Conservation (phyloP, 2,329 filamentous ascomycete genomes). For the Cladosporium sphaerospermum region DNA sequence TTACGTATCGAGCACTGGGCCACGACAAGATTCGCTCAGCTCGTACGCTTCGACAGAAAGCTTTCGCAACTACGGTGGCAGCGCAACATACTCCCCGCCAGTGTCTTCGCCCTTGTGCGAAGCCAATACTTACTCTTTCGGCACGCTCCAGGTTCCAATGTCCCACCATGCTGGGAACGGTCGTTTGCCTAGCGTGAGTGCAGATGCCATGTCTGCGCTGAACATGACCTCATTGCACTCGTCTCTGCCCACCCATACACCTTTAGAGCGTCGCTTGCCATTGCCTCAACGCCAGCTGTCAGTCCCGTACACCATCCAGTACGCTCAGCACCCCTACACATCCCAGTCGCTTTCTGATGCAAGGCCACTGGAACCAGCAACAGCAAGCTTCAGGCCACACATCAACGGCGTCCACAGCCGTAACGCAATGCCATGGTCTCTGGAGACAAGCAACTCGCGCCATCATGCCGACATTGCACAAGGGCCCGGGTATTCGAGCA, state of each 20-base stretch:
- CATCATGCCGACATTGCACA: not conserved
- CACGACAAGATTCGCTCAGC: slow-evolving; percentile 23
- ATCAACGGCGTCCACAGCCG: slow-evolving; percentile 26
- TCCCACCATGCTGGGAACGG: slow-evolving; percentile 14
- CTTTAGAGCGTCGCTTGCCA: slow-evolving; percentile 28
- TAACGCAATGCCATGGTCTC: slow-evolving; percentile 26
- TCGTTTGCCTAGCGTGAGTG: slow-evolving; percentile 24
- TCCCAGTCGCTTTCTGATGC: slow-evolving; percentile 21
- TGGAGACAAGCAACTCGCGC: slow-evolving; percentile 9
- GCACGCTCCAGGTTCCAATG: slow-evolving; percentile 20
- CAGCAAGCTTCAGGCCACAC: slow-evolving; percentile 17
- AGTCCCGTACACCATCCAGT: slow-evolving; percentile 16
- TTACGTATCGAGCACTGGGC: slow-evolving; percentile 19
- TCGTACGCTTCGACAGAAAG: slow-evolving; percentile 20
- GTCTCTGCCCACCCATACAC: slow-evolving; percentile 27
- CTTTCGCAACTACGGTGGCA: slow-evolving; percentile 23
- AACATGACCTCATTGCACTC: slow-evolving; percentile 31
- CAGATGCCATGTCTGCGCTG: slow-evolving; percentile 26
- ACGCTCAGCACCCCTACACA: slow-evolving; percentile 13
- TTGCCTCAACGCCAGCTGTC: slow-evolving; percentile 14
- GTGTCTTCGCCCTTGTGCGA: slow-evolving; percentile 19
- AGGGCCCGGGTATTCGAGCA: not conserved
- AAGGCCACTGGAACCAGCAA: slow-evolving; percentile 19
- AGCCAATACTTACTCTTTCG: slow-evolving; percentile 24
- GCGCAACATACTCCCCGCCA: slow-evolving; percentile 21